A percentile compares a stretch with the other conserved stretches of the same genome.
Conservation (phyloP, 1,284 basidiomycete species). For the Boletus smithii region DNA sequence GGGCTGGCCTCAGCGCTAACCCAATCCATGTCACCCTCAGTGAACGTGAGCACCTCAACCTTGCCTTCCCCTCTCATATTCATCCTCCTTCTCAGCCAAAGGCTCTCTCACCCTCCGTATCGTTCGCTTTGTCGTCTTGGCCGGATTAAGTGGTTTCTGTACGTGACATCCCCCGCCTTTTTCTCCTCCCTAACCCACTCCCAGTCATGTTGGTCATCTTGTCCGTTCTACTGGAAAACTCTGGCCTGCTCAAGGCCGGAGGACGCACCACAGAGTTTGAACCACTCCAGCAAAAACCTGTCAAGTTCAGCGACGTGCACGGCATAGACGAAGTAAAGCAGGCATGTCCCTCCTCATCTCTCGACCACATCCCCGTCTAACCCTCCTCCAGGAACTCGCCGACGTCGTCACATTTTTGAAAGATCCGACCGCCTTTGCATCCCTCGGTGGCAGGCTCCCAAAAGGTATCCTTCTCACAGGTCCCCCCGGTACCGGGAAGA, state of each 20-base stretch:
- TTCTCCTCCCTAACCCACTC: slow-evolving; percentile 5
- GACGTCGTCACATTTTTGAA: slow-evolving; percentile 93
- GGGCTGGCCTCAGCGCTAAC: slow-evolving; percentile 45
- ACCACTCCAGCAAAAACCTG: slow-evolving; percentile 70
- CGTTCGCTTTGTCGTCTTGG: slow-evolving; percentile 56
- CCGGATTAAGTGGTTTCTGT: slow-evolving; percentile 52
- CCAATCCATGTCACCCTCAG: slow-evolving; percentile 78
- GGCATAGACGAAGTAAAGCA: slow-evolving; percentile 93
- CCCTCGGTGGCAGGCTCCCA: slow-evolving; percentile 86
- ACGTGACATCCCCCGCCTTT: slow-evolving; percentile 23
- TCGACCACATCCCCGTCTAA: background rate
- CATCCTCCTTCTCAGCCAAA: slow-evolving; percentile 49
- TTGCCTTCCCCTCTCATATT: background rate
- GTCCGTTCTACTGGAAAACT: slow-evolving; percentile 87
- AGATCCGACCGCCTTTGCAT: slow-evolving; percentile 84
- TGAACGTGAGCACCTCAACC: slow-evolving; percentile 55
- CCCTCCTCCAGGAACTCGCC: slow-evolving; percentile 67
- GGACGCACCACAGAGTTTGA: slow-evolving; percentile 75
- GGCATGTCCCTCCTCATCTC: slow-evolving; percentile 36
- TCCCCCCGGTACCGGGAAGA: slow-evolving; percentile 93
- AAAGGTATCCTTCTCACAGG: slow-evolving; percentile 91
- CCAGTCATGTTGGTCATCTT: slow-evolving; percentile 78
- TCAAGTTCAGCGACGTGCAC: slow-evolving; percentile 91
- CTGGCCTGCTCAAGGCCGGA: slow-evolving; percentile 86
- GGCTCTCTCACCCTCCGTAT: slow-evolving; percentile 62